Conservation (phyloP, 768 basidiomycete genomes). For the Leccinum aurantiacum region DNA sequence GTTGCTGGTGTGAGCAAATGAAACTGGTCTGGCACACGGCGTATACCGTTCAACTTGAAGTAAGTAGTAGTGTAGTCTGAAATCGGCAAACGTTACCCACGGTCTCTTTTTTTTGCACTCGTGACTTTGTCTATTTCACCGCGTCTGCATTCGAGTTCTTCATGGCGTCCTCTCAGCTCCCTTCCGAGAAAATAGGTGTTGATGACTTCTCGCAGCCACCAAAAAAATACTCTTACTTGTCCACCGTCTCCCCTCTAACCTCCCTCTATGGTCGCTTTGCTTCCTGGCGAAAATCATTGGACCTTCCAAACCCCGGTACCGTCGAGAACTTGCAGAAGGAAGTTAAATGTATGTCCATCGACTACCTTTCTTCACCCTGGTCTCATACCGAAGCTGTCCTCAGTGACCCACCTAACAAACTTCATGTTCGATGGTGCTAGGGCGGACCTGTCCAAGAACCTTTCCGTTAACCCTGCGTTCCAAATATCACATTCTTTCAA, state of each 20-base stretch:
- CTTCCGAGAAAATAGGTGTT: slow-evolving; percentile 42
- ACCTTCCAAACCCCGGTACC: slow-evolving; percentile 87
- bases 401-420: slow-evolving; percentile 90
- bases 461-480: slow-evolving; percentile 94
- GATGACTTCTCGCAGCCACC: slow-evolving; percentile 36
- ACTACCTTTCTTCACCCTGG: slow-evolving; percentile 5
- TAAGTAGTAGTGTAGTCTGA: neutral
- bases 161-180: slow-evolving; percentile 47
- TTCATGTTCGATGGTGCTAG: slow-evolving; percentile 97
- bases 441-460: slow-evolving; percentile 91
- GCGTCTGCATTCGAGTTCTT: slow-evolving; percentile 18
- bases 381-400: neutral
- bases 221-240: slow-evolving; percentile 39
- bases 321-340: slow-evolving; percentile 93
- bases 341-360: slow-evolving; percentile 66
- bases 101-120: slow-evolving; percentile 36
- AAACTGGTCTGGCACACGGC: no score
- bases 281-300: slow-evolving; percentile 78
- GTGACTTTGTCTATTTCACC: slow-evolving; percentile 22
- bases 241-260: slow-evolving; percentile 52
- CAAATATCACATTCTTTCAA: slow-evolving; percentile 97
- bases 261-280: slow-evolving; percentile 72
- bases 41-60: no score
- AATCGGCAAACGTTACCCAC: slow-evolving; percentile 25
- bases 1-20: no score